These are phyloP conservation scores for Alternaria dauci DNA, from an alignment of 2,329 filamentous ascomycete genomes.

Conservation along the genomic window DNA sequence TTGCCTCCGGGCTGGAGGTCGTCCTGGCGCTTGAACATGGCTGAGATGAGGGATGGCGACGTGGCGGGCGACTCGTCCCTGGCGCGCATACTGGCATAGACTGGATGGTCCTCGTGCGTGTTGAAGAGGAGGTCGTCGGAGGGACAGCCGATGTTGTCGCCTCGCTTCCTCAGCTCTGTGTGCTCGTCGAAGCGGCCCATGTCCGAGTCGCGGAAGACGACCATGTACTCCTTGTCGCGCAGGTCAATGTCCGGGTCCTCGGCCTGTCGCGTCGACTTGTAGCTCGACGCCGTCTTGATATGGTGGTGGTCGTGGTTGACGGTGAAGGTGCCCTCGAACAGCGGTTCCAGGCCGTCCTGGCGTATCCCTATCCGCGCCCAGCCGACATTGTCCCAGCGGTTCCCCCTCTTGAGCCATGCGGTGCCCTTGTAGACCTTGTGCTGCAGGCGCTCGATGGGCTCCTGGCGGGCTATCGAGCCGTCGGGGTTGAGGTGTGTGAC, in stretches of 20 bases:
- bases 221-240: slow-evolving; percentile 76
- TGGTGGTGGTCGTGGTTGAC: slow-evolving; percentile 86
- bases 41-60: slow-evolving; percentile 68
- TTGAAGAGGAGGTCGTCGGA: slow-evolving; percentile 86
- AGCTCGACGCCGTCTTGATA: slow-evolving; percentile 78
- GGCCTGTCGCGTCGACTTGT: slow-evolving; percentile 72
- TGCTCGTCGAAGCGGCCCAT: slow-evolving; percentile 62
- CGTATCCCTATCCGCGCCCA: slow-evolving; percentile 85
- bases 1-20: slow-evolving; percentile 76
- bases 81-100: slow-evolving; percentile 64
- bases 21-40: slow-evolving; percentile 72
- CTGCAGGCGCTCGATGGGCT: slow-evolving; percentile 73
- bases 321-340: slow-evolving; percentile 91
- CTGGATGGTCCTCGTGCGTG: slow-evolving; percentile 72
- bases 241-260: slow-evolving; percentile 72
- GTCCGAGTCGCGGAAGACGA: slow-evolving; percentile 92
- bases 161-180: slow-evolving; percentile 70
- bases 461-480: slow-evolving; percentile 71
- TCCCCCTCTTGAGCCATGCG: slow-evolving; percentile 76
- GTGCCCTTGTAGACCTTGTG: slow-evolving; percentile 87
- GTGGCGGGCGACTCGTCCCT: slow-evolving; percentile 57
- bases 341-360: slow-evolving; percentile 76
- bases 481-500: slow-evolving; percentile 76
- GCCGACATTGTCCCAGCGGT: slow-evolving; percentile 82
- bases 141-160: slow-evolving; percentile 64